These are phyloP conservation scores for Grosmannia serpens DNA, from an alignment of 2,329 filamentous ascomycete species.

Conservation along the genomic window DNA sequence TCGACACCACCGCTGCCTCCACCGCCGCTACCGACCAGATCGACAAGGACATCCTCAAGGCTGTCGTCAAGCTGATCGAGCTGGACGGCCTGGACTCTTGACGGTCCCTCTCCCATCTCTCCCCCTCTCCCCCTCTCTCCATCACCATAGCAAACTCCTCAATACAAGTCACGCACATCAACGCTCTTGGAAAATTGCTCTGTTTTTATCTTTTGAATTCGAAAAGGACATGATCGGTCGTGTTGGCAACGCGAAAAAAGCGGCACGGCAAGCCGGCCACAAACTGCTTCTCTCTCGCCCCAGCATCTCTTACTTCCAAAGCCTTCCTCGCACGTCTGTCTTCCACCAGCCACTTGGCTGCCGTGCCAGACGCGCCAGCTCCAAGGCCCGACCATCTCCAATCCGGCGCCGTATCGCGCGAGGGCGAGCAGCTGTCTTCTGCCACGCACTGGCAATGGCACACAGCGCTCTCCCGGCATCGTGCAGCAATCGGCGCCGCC, in stretches of 20 bases:
- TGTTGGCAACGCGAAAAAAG: background rate
- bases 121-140: too few relatives aligned
- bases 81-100: conserved; percentile 73
- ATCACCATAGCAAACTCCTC: too few relatives aligned
- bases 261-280: background rate
- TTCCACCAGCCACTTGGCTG: conserved; percentile 1
- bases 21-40: conserved; percentile 31
- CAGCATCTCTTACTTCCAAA: background rate
- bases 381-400: background rate
- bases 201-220: background rate
- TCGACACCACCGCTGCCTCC: background rate
- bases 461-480: background rate
- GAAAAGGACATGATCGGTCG: background rate
- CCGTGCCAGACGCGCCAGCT: background rate
- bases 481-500: background rate
- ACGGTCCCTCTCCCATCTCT: too few relatives aligned
- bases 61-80: conserved; percentile 74
- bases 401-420: background rate
- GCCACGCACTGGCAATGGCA: conserved; percentile 6
- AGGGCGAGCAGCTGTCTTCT: background rate
- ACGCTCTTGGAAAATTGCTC: background rate
- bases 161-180: background rate
- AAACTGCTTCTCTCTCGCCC: background rate
- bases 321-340: background rate
- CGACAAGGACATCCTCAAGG: conserved; percentile 57